Evolutionary conservation across 1,284 basidiomycete species (phyloP).

Genomic region (Gomphus bonarii): DNA sequence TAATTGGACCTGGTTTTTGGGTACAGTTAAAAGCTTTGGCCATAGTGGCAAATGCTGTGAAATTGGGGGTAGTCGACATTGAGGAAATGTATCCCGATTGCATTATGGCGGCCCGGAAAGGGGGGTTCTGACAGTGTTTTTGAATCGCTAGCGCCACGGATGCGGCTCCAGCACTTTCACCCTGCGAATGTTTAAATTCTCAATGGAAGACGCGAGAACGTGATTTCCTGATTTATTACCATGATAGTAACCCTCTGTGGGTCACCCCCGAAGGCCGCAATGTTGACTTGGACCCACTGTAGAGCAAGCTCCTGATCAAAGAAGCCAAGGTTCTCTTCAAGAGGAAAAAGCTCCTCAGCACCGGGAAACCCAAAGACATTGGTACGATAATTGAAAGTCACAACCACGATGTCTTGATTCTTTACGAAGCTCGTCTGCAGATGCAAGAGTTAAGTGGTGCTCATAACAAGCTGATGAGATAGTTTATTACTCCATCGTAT

Average conservation of each 20-base stretch:
- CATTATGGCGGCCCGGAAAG: constrained; percentile 11
- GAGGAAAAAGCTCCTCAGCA: constrained; percentile 12
- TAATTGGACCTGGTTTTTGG: constrained; percentile 1
- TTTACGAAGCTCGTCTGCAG: constrained; percentile 11
- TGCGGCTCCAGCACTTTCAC: constrained; percentile 7
- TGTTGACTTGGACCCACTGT: constrained; percentile 39
- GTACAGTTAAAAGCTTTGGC: constrained; percentile 6
- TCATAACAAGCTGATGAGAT: neutral
- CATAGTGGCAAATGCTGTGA: constrained; percentile 1
- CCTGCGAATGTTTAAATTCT: neutral
- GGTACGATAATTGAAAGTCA: constrained; percentile 15
- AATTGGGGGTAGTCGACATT: neutral
- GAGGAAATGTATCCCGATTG: constrained; percentile 3
- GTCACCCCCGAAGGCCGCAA: constrained; percentile 20
- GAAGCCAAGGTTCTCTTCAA: constrained; percentile 28
- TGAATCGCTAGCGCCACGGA: constrained; percentile 5
- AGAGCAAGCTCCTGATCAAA: constrained; percentile 35
- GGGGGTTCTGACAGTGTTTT: constrained; percentile 2
- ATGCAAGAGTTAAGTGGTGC: neutral
- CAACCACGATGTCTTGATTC: constrained; percentile 14
- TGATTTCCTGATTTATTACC: constrained; percentile 1
- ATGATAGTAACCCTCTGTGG: constrained; percentile 12
- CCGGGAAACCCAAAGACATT: constrained; percentile 15
- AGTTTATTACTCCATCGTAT: constrained; percentile 12
- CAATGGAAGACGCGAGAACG: neutral